Base-by-base conservation (phyloP, 2,329 filamentous ascomycete genomes). In the Diplodia seriata region DNA sequence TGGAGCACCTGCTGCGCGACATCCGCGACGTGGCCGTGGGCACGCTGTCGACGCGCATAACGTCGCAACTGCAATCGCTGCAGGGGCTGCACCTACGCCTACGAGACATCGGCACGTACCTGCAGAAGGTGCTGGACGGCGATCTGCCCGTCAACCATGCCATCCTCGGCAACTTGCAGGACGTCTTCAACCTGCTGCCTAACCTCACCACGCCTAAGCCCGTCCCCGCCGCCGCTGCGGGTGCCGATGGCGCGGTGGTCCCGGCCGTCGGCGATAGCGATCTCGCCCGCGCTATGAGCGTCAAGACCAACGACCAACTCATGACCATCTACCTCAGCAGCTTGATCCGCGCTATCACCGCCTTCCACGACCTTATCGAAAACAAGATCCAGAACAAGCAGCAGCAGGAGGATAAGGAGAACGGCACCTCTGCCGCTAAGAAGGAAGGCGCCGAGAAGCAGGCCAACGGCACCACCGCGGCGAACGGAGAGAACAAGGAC, bases 321-420 rank as follows among this genome's bases (percentile, higher is more conserved):
- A 97, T 99, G 92, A 89, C 94, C 64, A 98, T 99, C 79, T 99
- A 99, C 81, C 86, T 99, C 66, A 97, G 92, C 82, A 97, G 92
- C 83, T 84, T 98, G 84, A 98, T 99, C 81, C 88, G 95, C 70
- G 95, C 95, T 68, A 99, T 99, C 77, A 98, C 95, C 14, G 95
- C 95, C 8, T 99, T 98, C 90, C 95, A 99, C 80, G 95, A 99
- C 78, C 83, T 99, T 73, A 99, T 99, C 73, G 95, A 99, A 85
- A 99, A 99, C 85, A 99, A 99, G 87, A 97, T 98, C 73, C 94
- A 98, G 84, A 99, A 99, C 83, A 88, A 94, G 79, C 94, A 98
- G 82, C 92, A 96, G 79, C 91, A 96, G 76, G 95, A 98, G 77
- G 95, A 99, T 76, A 94, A 94, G 82, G 94, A 98, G 74, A 68